Base-by-base conservation (phyloP, 345 rosid genomes). In the Gossypium rotundifolium region DNA sequence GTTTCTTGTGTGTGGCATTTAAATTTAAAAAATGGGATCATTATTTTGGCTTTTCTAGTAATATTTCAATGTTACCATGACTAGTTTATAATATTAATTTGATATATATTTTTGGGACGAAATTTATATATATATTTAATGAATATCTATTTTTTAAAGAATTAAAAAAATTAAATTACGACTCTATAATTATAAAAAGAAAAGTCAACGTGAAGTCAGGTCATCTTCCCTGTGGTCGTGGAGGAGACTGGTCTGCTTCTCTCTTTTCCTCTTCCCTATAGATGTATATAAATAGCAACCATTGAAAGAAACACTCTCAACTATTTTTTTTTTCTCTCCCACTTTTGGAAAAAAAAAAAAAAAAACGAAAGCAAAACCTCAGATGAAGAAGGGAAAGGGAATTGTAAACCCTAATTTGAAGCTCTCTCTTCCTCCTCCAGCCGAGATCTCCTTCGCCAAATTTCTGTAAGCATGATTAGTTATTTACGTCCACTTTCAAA, bases 391-490 rank as follows among this genome's bases (percentile, higher is more conserved):
- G 61, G 83, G 79, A 61, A 48, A 76, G 46, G 64, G 52, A 1
- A 23, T 22, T 20, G 48, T 84, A 55, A 86, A 75, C 78, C 78
- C 76, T 74, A 85, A 72, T 65, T 83, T 87, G 29, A 76, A 80
- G 79, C 87, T 87, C 62, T 74, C 87, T n/a, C 76, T 84, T 16
- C 90, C 93, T 76, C 76, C 83, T 73, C 22, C 86, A 0, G 85
- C 80, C 20, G 89, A 87, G 64, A 76, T n/a, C 20, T 79, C 93
- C 67, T 53, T 88, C 44, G 65, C 89, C 78, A 84, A 82, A 51
- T 90, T 87, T 87, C 81, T 90, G 94, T 69, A 69, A 69, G 40
- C 4, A 17, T 27, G 25, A 46, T 13, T 90, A 77, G 51, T 38
- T 65, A 27, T 65, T 33, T 29, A n/a, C 55, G 16, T 23, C 60